A percentile compares a stretch with the other conserved stretches of the same genome.
These are phyloP conservation scores for Prunella vulgaris DNA, from an alignment of 257 asterid genomes.

Conservation along the genomic window DNA sequence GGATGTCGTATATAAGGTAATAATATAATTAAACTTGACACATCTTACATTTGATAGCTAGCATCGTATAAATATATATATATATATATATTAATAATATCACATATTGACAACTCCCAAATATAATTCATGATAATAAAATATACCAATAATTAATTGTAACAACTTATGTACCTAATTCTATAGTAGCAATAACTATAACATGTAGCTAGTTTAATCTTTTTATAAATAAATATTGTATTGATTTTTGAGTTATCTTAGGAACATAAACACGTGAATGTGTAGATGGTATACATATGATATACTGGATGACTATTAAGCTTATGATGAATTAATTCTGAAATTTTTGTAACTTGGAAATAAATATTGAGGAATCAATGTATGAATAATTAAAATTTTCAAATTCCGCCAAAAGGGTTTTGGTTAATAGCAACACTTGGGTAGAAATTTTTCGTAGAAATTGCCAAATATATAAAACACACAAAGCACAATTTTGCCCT, in stretches of 20 bases:
- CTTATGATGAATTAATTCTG: neutral
- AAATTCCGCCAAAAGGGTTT: too few species aligned
- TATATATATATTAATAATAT: neutral
- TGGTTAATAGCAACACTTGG: too few species aligned
- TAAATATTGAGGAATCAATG: too few species aligned
- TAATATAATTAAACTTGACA: neutral
- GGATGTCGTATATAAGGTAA: neutral
- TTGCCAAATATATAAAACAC: too few species aligned
- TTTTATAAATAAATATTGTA: neutral
- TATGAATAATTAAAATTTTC: too few species aligned
- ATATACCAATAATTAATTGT: neutral
- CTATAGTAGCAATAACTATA: neutral
- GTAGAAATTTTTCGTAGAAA: too few species aligned
- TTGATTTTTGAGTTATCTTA: neutral
- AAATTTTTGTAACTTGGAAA: too few species aligned
- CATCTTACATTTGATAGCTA: neutral
- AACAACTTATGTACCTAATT: neutral
- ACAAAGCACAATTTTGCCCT: too few species aligned
- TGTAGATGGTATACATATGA: neutral
- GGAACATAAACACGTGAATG: neutral
- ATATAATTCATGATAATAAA: neutral
- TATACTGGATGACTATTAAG: neutral
- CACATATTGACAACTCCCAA: neutral
- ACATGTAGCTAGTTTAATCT: neutral
- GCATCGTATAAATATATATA: neutral